Percentiles rank a stretch among this genome's conserved stretches.
phyloP scores from a whole-genome alignment of 495 filamentous ascomycete genomes.

The Pyrenula aspistea region DNA sequence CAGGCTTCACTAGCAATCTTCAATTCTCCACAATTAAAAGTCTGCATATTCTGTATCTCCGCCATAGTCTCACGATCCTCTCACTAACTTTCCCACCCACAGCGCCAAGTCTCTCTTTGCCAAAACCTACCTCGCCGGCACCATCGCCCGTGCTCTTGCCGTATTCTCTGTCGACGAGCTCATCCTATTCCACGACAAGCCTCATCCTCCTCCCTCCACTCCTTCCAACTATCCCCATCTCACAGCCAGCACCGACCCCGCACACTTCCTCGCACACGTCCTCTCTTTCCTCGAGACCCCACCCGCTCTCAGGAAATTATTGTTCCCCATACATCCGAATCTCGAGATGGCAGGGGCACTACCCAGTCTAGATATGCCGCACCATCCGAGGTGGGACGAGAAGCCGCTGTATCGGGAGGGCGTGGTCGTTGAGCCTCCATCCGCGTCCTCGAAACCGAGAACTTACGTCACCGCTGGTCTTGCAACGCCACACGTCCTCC shows the following conservation, averaged over 20 bases:
- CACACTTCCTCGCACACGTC: constrained; percentile 59
- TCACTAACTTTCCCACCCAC: constrained; percentile 2
- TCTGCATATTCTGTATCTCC: no score
- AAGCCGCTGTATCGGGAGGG: constrained; percentile 64
- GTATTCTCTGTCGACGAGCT: constrained; percentile 74
- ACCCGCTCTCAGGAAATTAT: constrained; percentile 52
- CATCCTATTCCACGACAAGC: constrained; percentile 55
- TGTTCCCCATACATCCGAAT: constrained; percentile 64
- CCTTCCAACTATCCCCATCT: constrained; percentile 29
- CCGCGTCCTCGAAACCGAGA: background rate
- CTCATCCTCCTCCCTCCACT: constrained; percentile 4
- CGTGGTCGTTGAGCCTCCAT: constrained; percentile 31
- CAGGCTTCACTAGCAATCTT: no score
- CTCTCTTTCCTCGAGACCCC: constrained; percentile 66
- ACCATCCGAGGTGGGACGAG: constrained; percentile 53
- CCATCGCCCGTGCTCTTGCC: constrained; percentile 58
- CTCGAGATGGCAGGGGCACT: constrained; percentile 50
- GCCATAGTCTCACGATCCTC: no score
- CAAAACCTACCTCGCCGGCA: constrained; percentile 50
- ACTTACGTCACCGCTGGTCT: constrained; percentile 18
- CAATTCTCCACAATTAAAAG: no score
- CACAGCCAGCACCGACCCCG: constrained; percentile 52
- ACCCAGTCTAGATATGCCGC: constrained; percentile 64
- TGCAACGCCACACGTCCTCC: constrained; percentile 32
- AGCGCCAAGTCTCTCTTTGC: constrained; percentile 51